A percentile compares a stretch with the other conserved stretches of the same genome.
phyloP scores from a whole-genome alignment of 1,284 basidiomycete genomes.

The Ceratobasidium papillatum region DNA sequence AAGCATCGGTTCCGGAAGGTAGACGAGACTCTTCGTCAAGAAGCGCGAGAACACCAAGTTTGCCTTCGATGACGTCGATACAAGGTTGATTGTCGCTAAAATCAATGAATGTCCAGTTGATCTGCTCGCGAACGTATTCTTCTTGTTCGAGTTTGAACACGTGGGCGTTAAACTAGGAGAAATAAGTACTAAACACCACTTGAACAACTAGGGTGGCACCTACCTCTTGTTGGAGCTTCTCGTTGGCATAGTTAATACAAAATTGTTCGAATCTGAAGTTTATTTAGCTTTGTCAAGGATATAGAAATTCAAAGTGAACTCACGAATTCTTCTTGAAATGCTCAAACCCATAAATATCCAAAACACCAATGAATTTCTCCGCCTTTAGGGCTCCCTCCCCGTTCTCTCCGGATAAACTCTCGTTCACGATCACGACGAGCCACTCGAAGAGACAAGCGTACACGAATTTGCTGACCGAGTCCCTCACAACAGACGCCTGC shows the following conservation, averaged over 20 bases:
- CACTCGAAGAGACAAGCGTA: conserved; percentile 99
- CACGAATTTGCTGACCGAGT: conserved; percentile 98
- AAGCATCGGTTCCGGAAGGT: conserved; percentile 91
- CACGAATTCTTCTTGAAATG: conserved; percentile 86
- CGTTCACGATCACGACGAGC: conserved; percentile 97
- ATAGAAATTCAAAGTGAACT: conserved; percentile 3
- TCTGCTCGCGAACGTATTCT: conserved; percentile 97
- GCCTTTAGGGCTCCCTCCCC: conserved; percentile 85
- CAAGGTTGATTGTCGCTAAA: conserved; percentile 99
- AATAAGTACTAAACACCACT: conserved; percentile 42
- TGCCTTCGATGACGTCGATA: conserved; percentile 98
- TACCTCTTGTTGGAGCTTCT: conserved; percentile 96
- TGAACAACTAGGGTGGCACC: conserved; percentile 38
- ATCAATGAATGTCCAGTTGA: conserved; percentile 99
- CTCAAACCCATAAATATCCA: conserved; percentile 97
- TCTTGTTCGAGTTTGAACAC: conserved; percentile 99
- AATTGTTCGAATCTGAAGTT: conserved; percentile 93
- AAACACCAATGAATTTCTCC: conserved; percentile 98
- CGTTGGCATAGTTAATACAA: conserved; percentile 99
- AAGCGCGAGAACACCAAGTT: conserved; percentile 92
- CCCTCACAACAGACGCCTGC: conserved; percentile 94
- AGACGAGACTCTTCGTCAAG: conserved; percentile 98
- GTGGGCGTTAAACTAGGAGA: conserved; percentile 88
- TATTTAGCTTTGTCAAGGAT: conserved; percentile 36
- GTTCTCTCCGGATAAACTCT: conserved; percentile 90